Base-by-base conservation (phyloP, 2,329 filamentous ascomycete species). In the Alternaria panax region DNA sequence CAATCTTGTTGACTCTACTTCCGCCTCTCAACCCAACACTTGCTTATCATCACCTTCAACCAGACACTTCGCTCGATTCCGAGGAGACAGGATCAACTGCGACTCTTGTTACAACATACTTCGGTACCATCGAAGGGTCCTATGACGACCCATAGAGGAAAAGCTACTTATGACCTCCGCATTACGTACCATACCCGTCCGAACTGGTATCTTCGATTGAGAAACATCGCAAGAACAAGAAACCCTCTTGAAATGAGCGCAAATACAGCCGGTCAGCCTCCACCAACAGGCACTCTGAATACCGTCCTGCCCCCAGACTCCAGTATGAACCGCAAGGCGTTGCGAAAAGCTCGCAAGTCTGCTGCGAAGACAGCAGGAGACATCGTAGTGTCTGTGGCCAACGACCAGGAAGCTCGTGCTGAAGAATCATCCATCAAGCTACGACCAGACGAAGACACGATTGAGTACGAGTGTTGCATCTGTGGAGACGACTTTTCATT, bases 381-480 rank as follows among this genome's bases (percentile, higher is more conserved):
- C 27, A 16, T 18, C 7, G n/a, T 18, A 5, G 43, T 22, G 5
- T 46, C 14, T 25, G 11, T 16, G 18, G 27, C 18, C 43, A 9
- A 32, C 18, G n/a, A 46, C 7, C 27, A 46, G 18, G 18, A 20
- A 30, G n/a, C 43, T 30, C 27, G n/a, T 6, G 27, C 5, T 6
- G 27, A 30, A 30, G 27, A 7, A 32, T 20, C n/a, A 12, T 40
- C 16, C 36, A 32, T 20, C 27, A 11, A 30, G 12, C 18, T 6
- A 18, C 27, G 6, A 20, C n/a, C 27, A 18, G n/a, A 12, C n/a
- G 38, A 54, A 25, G 38, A 40, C n/a, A 32, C 40, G 32, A 16
- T 25, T 7, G 3, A 45, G 32, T 60, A 57, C 57, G 41, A 51
- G 14, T 60, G 57, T 22, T 43, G 36, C 16, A 45, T 57, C 9